Conservation (phyloP, 805 yeast species). For the Zygoascus biomembranicola region DNA sequence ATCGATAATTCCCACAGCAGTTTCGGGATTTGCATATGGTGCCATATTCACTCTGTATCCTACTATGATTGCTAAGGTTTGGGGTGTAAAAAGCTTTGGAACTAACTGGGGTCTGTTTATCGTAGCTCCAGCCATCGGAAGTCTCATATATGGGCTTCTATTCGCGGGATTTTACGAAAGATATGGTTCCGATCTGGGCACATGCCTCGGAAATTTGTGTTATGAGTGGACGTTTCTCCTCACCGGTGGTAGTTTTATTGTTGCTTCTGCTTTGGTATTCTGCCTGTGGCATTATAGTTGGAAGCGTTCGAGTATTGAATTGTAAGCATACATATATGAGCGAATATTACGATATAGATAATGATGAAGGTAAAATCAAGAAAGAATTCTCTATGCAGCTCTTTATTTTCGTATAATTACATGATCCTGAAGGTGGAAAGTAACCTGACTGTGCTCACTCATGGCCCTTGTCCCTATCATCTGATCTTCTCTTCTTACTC, state of each 20-base stretch:
- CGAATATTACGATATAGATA: not conserved
- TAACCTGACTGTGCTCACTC: conserved; percentile 6
- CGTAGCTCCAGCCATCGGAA: conserved; percentile 81
- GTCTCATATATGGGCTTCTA: conserved; percentile 56
- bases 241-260: conserved; percentile 20
- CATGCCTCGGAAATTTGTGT: conserved; percentile 17
- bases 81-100: conserved; percentile 86
- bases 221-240: conserved; percentile 21
- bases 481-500: conserved; percentile 32
- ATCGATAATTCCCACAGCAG: conserved; percentile 31
- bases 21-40: conserved; percentile 71
- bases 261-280: conserved; percentile 15
- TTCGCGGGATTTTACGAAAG: conserved; percentile 59
- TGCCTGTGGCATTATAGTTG: conserved; percentile 16
- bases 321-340: not conserved
- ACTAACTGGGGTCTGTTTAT: conserved; percentile 89
- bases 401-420: too few relatives aligned
- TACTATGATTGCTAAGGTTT: conserved; percentile 68
- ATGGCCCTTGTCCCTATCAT: conserved; percentile 42
- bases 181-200: conserved; percentile 4
- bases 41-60: conserved; percentile 82
- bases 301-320: conserved; percentile 7
- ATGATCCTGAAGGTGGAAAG: too few relatives aligned
- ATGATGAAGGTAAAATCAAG: not conserved
- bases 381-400: not conserved